Base-by-base conservation (phyloP, 1,284 basidiomycete genomes). In the Neonothopanus nambi region DNA sequence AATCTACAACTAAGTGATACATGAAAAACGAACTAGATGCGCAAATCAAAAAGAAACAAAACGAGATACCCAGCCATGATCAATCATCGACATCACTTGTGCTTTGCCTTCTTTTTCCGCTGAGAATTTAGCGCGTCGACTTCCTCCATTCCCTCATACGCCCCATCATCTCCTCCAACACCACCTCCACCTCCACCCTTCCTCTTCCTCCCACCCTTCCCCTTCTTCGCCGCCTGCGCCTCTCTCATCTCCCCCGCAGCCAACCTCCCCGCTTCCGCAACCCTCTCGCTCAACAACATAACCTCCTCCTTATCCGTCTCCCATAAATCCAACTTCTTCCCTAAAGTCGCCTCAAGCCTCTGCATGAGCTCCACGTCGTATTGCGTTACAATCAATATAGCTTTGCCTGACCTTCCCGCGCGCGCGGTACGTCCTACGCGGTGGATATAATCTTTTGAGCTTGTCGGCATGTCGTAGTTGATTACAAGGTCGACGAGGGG, bases 361-460 rank as follows among this genome's bases (percentile, higher is more conserved):
- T 98, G 94, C 8, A 99, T 75, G 51, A 98, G 81, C 70, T 99
- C 97, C 53, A 99, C 94, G 64, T 99, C 97, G 70, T 99, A 99
- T 72, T 99, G 97, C 1, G 96, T 95, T 8, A 98, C 94, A 21
- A 99, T 79, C 11, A 96, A 97, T 61, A 99, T 91, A 1, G 93
- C 89, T 72, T 98, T 98, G 39, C 97, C 97, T 1, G 93, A 85
- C 39, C 97, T 84, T 12, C 97, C 97, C 0, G 97, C 97, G 68
- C 97, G 89, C 3, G 97, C 97, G 24, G 97, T 99, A 57, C 97
- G 85, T 35, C 97, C 97, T 20, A 99, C 96, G 52, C 97, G 87
- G 68, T 99, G 97, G 54, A 99, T 98, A 70, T 99, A 99, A 71
- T 99, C 97, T 75, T 99, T 99, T 24, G 95, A 98, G 70, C 99